A percentile compares a stretch with the other conserved stretches of the same genome.
phyloP scores from a whole-genome alignment of 331 rosid genomes.

The Telfairia occidentalis region DNA sequence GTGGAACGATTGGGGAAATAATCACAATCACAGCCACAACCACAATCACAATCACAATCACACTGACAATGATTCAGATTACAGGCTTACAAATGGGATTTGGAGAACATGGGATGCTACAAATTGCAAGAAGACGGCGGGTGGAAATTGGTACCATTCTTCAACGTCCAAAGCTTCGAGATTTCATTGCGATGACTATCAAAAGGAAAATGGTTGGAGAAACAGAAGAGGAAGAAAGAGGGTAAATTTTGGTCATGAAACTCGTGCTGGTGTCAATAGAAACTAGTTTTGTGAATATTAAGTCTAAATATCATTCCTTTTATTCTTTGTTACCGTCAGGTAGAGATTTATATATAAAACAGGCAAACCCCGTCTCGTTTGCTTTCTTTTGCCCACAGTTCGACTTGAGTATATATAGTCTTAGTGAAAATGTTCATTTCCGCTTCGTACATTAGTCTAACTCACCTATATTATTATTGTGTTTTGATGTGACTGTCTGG shows the following conservation, averaged over 20 bases:
- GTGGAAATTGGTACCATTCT: constrained; percentile 13
- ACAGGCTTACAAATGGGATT: constrained; percentile 17
- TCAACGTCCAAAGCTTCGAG: constrained; percentile 1
- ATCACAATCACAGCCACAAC: background rate
- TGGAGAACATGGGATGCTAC: constrained; percentile 32
- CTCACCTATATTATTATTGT: background rate
- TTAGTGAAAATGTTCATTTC: background rate
- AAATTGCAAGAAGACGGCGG: constrained; percentile 15
- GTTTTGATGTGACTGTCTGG: background rate
- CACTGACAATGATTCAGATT: background rate
- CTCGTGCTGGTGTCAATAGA: constrained; percentile 19
- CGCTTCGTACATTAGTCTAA: background rate
- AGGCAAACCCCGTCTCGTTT: background rate
- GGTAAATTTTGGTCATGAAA: constrained; percentile 16
- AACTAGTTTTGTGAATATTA: constrained; percentile 21
- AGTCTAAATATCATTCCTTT: constrained; percentile 5
- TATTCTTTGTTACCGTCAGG: background rate
- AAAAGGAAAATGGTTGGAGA: constrained; percentile 31
- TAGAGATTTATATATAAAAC: background rate
- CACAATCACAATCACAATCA: background rate
- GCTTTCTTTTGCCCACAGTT: background rate
- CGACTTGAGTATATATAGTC: background rate
- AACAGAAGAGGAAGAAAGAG: constrained; percentile 29
- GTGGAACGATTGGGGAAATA: constrained; percentile 25
- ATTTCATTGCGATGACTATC: constrained; percentile 26